Conservation (phyloP, 345 rosid species). For the Salix purpurea region DNA sequence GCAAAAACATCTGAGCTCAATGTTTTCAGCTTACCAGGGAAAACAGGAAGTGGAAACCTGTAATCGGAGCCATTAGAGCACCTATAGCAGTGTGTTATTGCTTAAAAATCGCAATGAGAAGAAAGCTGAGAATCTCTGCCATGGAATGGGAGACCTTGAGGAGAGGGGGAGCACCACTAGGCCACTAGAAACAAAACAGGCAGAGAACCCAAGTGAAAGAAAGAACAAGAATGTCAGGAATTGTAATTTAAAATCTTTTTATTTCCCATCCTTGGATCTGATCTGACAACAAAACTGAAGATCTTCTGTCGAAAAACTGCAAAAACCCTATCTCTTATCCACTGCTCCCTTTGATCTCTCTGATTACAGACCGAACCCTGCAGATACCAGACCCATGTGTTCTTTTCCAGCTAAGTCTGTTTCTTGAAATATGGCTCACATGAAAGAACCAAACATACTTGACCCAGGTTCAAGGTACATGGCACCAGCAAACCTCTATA, state of each 20-base stretch:
- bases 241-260: slow-evolving; percentile 15
- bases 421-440: slow-evolving; percentile 34
- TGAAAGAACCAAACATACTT: slow-evolving; percentile 26
- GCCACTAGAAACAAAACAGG: slow-evolving; percentile 8
- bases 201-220: slow-evolving; percentile 8
- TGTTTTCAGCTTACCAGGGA: not conserved
- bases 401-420: slow-evolving; percentile 48
- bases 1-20: not conserved
- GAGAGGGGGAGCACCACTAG: slow-evolving; percentile 3
- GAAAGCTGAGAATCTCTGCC: slow-evolving; percentile 11
- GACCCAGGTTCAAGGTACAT: slow-evolving; percentile 57
- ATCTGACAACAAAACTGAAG: slow-evolving; percentile 42
- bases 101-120: not conserved
- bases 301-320: slow-evolving; percentile 37
- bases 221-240: slow-evolving; percentile 40
- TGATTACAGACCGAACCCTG: slow-evolving; percentile 38
- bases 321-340: slow-evolving; percentile 31
- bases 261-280: slow-evolving; percentile 40
- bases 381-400: slow-evolving; percentile 27
- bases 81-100: slow-evolving; percentile 25
- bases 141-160: slow-evolving; percentile 6
- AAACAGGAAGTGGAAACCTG: not conserved
- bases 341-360: slow-evolving; percentile 27
- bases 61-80: not conserved
- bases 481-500: slow-evolving; percentile 35